These are phyloP conservation scores for Scheffersomyces ergatensis DNA, from an alignment of 805 yeast species.

Conservation along the genomic window DNA sequence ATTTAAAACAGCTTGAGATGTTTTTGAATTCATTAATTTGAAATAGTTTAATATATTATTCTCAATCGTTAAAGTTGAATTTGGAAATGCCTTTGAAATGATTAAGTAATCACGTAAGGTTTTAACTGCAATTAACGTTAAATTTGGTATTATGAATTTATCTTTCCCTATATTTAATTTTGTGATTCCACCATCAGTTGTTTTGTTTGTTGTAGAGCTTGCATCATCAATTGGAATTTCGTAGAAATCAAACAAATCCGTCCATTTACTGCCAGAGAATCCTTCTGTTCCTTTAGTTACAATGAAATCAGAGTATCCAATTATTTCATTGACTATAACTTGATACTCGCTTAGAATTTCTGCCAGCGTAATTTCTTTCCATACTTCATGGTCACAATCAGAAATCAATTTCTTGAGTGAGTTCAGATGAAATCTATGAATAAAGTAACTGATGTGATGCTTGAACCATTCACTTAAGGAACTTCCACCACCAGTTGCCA, in stretches of 20 bases:
- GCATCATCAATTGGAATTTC: constrained; percentile 3
- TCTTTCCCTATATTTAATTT: constrained; percentile 15
- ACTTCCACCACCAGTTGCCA: constrained; percentile 47
- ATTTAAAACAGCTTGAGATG: constrained; percentile 60
- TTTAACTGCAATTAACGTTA: constrained; percentile 18
- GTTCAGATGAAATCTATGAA: constrained; percentile 52
- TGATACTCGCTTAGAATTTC: constrained; percentile 29
- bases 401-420: constrained; percentile 45
- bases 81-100: constrained; percentile 57
- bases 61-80: constrained; percentile 37
- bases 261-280: constrained; percentile 27
- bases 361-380: constrained; percentile 73
- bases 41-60: constrained; percentile 41
- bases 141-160: constrained; percentile 27
- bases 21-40: constrained; percentile 49
- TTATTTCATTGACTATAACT: constrained; percentile 18
- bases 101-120: constrained; percentile 52
- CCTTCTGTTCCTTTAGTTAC: constrained; percentile 17
- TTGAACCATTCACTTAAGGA: constrained; percentile 62
- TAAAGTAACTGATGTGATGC: constrained; percentile 63
- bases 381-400: constrained; percentile 63
- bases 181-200: neutral
- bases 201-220: neutral
- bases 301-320: constrained; percentile 21
- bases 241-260: constrained; percentile 20